These are phyloP conservation scores for Aspergillus brasiliensis DNA, from an alignment of 2,329 filamentous ascomycete genomes.

Conservation along the genomic window DNA sequence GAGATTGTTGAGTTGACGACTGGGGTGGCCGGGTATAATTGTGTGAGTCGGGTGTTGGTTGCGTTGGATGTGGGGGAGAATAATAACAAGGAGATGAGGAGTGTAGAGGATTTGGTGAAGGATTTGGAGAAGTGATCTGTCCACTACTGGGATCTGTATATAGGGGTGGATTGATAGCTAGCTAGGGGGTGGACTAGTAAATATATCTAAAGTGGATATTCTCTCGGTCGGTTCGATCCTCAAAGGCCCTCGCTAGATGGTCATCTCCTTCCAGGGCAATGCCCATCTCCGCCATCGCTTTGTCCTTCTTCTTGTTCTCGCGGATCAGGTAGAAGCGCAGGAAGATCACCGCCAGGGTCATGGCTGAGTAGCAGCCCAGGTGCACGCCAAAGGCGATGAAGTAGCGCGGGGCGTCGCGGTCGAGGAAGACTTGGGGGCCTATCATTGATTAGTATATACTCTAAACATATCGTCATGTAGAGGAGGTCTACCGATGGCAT, in stretches of 20 bases:
- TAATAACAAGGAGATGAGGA: constrained; percentile 60
- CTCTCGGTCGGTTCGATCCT: constrained; percentile 65
- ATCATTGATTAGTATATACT: constrained; percentile 2
- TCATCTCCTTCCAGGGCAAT: constrained; percentile 8
- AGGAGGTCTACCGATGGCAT: constrained; percentile 58
- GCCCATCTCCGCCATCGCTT: constrained; percentile 46
- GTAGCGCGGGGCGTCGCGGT: constrained; percentile 64
- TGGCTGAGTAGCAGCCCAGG: constrained; percentile 66
- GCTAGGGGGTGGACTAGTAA: constrained; percentile 39
- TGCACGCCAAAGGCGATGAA: constrained; percentile 70
- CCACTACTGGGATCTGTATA: neutral
- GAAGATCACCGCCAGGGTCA: constrained; percentile 60
- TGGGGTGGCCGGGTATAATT: constrained; percentile 86
- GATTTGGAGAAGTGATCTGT: constrained; percentile 21
- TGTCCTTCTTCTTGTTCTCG: constrained; percentile 63
- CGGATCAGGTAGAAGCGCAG: constrained; percentile 60
- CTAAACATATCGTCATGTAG: neutral
- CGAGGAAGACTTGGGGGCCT: constrained; percentile 66
- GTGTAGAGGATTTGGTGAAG: constrained; percentile 66
- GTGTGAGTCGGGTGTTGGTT: constrained; percentile 81
- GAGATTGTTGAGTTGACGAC: constrained; percentile 83
- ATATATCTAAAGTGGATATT: constrained; percentile 64
- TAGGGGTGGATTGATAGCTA: neutral
- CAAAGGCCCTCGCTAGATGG: constrained; percentile 57
- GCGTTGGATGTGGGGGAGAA: constrained; percentile 68